Evolutionary conservation across 495 filamentous ascomycete genomes (phyloP), one percentile per base, ranked within the genome.

Genomic region (Podospora australis): DNA sequence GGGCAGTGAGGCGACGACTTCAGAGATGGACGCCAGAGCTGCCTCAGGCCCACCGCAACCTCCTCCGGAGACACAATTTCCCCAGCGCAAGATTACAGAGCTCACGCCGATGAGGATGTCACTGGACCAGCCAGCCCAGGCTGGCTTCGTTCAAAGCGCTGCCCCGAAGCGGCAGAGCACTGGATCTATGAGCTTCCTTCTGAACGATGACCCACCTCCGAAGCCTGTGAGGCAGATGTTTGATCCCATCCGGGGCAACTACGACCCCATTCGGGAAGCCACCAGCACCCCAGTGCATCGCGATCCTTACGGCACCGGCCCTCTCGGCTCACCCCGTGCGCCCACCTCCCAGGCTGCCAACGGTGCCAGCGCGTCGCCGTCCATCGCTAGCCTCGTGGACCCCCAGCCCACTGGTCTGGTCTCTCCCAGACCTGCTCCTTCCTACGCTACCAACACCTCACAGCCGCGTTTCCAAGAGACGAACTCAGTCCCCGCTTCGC

Each of bases 381-480:
- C 90, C 0, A 95, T 96, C 51, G 82, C 88, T 16, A 92, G 87
- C 62, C 75, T 95, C 28, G 89, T 95, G 32, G 89, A 96, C 51
- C 87, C 87, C 6, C n/a, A n/a, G n/a, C 80, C 67, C 46, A 65
- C 69, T 42, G 42, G 23, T 14, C 63, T 71, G 26, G 65, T 72
- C 19, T 74, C 77, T 2, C 70, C 70, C 17, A 60, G 67, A 21
- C 64, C 73, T 5, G 60, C 70, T 0, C 69, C 73, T 4, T 68
- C 70, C 45, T 73, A 69, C 44, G 64, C 50, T 14, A 64, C 60
- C 17, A 56, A 52, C 17, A 49, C 61, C 17, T 45, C 49, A 11
- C 59, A 56, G 23, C 35, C 59, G 2, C 58, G 64, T 2, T 56
- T 58, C 32, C 56, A 59, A 21, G 66, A 69, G n/a, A 44, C 62